These are phyloP conservation scores for Cyclaneusma minus DNA, from an alignment of 2,329 filamentous ascomycete genomes.

Conservation along the genomic window DNA sequence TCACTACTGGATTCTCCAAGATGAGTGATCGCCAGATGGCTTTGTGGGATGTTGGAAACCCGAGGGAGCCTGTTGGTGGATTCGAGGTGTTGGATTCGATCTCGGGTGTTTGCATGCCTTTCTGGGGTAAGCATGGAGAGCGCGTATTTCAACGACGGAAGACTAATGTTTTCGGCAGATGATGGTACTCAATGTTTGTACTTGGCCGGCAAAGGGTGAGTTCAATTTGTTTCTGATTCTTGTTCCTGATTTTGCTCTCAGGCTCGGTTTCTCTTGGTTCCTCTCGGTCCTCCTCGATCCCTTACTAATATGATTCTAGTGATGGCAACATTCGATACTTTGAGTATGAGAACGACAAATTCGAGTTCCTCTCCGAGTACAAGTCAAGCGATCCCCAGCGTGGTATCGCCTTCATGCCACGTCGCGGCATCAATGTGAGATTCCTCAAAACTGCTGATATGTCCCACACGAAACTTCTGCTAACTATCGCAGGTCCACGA, in stretches of 20 bases:
- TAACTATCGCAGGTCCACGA: constrained; percentile 54
- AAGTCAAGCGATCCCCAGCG: constrained; percentile 93
- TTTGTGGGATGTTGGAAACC: constrained; percentile 81
- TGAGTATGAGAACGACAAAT: constrained; percentile 97
- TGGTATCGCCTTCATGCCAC: constrained; percentile 85
- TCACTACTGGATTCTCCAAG: constrained; percentile 90
- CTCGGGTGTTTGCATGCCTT: constrained; percentile 96
- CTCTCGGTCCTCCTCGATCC: background rate
- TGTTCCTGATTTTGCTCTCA: constrained; percentile 11
- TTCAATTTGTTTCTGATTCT: constrained; percentile 12
- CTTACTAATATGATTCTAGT: constrained; percentile 27
- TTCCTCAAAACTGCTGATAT: background rate
- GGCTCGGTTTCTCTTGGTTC: constrained; percentile 4
- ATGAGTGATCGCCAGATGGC: constrained; percentile 97
- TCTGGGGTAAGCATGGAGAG: constrained; percentile 61
- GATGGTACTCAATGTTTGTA: constrained; percentile 92
- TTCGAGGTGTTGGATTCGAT: constrained; percentile 88
- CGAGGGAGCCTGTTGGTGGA: constrained; percentile 68
- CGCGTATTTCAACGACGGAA: no score
- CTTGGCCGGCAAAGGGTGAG: constrained; percentile 90
- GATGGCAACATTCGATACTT: constrained; percentile 99
- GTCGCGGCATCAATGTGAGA: constrained; percentile 78
- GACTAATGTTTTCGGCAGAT: constrained; percentile 28
- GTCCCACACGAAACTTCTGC: constrained; percentile 3
- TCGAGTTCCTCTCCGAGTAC: constrained; percentile 93